Evolutionary conservation across 192 early-diverging fungal species (phyloP), one percentile per base, ranked within the genome.

Genomic region (Chytriomyces hyalinus): DNA sequence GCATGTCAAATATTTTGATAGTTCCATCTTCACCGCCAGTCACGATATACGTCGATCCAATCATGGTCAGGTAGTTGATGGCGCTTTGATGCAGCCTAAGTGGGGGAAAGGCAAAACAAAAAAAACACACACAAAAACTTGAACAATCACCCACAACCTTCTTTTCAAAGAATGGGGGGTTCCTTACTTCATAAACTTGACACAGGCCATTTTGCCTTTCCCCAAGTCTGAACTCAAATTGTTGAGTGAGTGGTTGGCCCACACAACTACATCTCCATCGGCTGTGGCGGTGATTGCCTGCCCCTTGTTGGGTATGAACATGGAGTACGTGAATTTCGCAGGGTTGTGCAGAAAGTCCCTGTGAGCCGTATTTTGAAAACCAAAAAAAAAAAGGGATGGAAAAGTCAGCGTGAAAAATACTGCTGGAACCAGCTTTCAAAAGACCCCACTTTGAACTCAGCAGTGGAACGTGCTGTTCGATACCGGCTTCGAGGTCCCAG

Each of bases 1-100:
- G 86, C 24, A 88, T 47, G 67, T 90, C 88, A 74, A 81, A 89
- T 4, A 90, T 78, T 73, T 87, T 88, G 44, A 90, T 82, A 26
- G 74, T 67, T 2, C 88, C 88, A 20, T 87, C 86, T 66, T 87
- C 86, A 6, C 84, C 87, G 22, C 88, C 88, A 15, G 88, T 85
- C 6, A 89, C 77, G 10, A 90, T 50, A 65, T 84, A 90, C 75
- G 83, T 84, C 49, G 77, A 63, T 6, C 69, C 65, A n/a, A 84
- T 73, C 6, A 76, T 44, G 10, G 77, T 73, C 6, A 87, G 10
- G 28, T 76, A 62, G 49, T 83, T 87, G 64, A 90, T 87, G 10
- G 80, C 60, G 7, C 76, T 62, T 65, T 62, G 83, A 70, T 89
- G 88, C 62, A 88, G 62, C 63, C 87, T 88, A n/a, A n/a, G n/a